A percentile compares a stretch with the other conserved stretches of the same genome.
These are phyloP conservation scores for Mesostigma viride DNA, from an alignment of 139 green algal genomes.

Conservation along the genomic window DNA sequence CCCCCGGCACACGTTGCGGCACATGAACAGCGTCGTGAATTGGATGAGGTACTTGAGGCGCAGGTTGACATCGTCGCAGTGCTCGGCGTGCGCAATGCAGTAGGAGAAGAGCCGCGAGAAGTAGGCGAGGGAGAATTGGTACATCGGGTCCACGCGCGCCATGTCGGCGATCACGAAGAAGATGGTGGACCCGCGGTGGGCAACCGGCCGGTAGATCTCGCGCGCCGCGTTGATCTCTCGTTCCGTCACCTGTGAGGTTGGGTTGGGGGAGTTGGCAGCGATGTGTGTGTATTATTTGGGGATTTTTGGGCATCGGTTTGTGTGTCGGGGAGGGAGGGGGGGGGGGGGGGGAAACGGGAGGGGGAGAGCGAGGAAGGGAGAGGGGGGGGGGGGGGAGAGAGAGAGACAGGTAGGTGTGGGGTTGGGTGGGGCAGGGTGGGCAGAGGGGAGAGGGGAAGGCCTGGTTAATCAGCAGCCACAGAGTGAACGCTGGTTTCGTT, in stretches of 20 bases:
- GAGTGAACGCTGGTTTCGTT: constrained; percentile 57
- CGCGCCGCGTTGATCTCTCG: constrained; percentile 59
- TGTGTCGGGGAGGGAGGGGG: no score
- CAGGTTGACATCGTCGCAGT: constrained; percentile 40
- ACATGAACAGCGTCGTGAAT: constrained; percentile 61
- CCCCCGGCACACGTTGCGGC: constrained; percentile 57
- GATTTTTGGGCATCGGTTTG: no score
- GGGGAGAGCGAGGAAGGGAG: no score
- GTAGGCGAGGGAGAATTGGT: constrained; percentile 58
- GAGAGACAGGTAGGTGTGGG: no score
- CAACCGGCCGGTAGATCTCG: constrained; percentile 69
- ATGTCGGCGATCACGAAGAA: constrained; percentile 84
- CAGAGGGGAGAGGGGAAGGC: no score
- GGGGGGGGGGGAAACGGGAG: no score
- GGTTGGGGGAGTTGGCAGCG: no score
- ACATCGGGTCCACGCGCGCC: constrained; percentile 64
- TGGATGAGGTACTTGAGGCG: constrained; percentile 47
- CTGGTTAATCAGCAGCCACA: constrained; percentile 65
- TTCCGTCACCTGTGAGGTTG: constrained; percentile 59
- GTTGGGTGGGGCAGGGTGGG: no score
- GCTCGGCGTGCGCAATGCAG: constrained; percentile 56
- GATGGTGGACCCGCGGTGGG: constrained; percentile 57
- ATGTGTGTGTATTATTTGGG: no score
- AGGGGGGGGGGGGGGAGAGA: no score
- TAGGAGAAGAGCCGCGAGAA: constrained; percentile 62